phyloP scores from a whole-genome alignment of 495 filamentous ascomycete species.

The Penicillium cosmopolitanum region DNA sequence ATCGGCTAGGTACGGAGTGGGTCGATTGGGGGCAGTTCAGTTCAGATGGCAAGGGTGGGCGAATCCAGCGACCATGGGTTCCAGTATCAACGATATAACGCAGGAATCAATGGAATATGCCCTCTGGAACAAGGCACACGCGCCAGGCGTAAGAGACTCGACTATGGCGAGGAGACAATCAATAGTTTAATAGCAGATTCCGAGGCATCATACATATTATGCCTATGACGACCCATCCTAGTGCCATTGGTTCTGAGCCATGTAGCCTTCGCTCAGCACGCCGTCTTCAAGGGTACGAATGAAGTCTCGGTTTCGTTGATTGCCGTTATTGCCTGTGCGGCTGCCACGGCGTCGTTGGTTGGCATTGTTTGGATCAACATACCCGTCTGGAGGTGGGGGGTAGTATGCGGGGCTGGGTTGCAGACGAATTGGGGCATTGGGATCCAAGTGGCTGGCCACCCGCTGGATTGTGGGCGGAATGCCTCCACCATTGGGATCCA shows the following conservation, averaged over 20 bases:
- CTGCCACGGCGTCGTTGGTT: conserved; percentile 78
- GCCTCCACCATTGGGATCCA: conserved; percentile 89
- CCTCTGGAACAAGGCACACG: conserved; percentile 6
- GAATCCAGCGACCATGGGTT: conserved; percentile 17
- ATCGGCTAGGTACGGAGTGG: conserved; percentile 8
- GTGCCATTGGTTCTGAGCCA: conserved; percentile 67
- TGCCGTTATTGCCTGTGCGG: conserved; percentile 59
- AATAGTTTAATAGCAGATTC: conserved; percentile 4
- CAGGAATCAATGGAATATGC: conserved; percentile 13
- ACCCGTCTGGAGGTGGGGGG: conserved; percentile 89
- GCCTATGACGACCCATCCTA: conserved; percentile 30
- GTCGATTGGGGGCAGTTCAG: conserved; percentile 7
- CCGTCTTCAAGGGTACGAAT: conserved; percentile 93
- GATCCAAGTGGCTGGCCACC: conserved; percentile 96
- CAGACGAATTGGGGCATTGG: conserved; percentile 87
- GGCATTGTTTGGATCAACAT: conserved; percentile 60
- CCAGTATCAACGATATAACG: conserved; percentile 11
- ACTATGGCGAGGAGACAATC: not conserved
- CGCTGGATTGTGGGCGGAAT: conserved; percentile 92
- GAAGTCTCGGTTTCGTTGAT: conserved; percentile 78
- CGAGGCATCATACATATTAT: conserved; percentile 9
- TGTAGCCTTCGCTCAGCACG: conserved; percentile 82
- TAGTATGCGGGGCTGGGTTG: conserved; percentile 98
- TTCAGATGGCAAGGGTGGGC: conserved; percentile 7
- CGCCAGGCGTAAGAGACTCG: conserved; percentile 17